These are phyloP conservation scores for Pyronema domesticum DNA, from an alignment of 495 filamentous ascomycete genomes.

Conservation along the genomic window DNA sequence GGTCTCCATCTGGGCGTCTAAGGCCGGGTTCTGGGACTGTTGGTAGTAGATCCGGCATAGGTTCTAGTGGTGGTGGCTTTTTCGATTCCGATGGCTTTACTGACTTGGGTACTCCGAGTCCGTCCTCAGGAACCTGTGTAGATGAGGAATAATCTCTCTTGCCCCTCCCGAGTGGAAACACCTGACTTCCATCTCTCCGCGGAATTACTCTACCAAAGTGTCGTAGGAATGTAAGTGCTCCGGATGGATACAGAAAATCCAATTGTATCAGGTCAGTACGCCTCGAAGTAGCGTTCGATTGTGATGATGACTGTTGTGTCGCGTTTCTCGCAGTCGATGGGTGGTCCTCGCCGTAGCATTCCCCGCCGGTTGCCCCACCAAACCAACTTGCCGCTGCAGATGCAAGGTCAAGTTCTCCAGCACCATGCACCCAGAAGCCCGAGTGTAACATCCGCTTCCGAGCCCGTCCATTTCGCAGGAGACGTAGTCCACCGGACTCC, in stretches of 20 bases:
- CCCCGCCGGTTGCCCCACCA: slow-evolving; percentile 10
- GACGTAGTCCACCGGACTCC: slow-evolving; percentile 16
- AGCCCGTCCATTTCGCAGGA: slow-evolving; percentile 18
- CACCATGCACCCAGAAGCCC: slow-evolving; percentile 21
- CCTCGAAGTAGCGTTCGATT: not conserved
- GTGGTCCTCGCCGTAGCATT: not conserved
- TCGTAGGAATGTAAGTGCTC: slow-evolving; percentile 19
- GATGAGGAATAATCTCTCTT: slow-evolving; percentile 15
- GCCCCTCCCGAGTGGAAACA: slow-evolving; percentile 5
- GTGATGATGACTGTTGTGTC: not conserved
- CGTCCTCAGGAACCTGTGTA: not conserved
- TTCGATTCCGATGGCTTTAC: not conserved
- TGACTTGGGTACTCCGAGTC: not conserved
- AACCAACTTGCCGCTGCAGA: slow-evolving; percentile 9
- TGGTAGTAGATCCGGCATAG: not conserved
- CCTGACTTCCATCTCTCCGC: slow-evolving; percentile 8
- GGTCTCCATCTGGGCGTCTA: not conserved
- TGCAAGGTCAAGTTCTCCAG: slow-evolving; percentile 10
- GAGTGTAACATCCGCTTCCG: slow-evolving; percentile 20
- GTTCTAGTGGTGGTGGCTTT: not conserved
- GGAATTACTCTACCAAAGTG: slow-evolving; percentile 7
- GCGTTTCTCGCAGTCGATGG: not conserved
- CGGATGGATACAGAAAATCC: slow-evolving; percentile 22
- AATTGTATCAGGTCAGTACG: slow-evolving; percentile 12
- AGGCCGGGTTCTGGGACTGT: slow-evolving; percentile 1